phyloP scores from a whole-genome alignment of 768 basidiomycete species.

The Boletus vermiculosoides region DNA sequence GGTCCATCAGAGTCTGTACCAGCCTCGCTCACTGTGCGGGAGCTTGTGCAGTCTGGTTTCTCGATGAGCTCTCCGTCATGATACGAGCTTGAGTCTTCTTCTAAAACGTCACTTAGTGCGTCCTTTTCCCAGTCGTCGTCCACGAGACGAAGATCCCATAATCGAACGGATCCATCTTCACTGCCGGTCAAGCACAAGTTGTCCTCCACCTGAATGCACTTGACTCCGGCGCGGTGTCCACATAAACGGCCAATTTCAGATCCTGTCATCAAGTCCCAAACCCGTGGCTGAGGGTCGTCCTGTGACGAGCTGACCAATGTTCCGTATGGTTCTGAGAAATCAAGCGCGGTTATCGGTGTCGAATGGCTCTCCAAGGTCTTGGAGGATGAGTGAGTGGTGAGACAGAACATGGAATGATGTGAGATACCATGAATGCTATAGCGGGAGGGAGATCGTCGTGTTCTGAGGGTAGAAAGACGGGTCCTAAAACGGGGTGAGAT shows the following conservation, averaged over 20 bases:
- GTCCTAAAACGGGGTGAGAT: conserved; percentile 49
- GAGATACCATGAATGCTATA: conserved; percentile 90
- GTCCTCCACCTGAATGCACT: conserved; percentile 91
- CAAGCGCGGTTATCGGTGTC: conserved; percentile 81
- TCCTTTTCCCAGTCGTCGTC: conserved; percentile 64
- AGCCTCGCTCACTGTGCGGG: conserved; percentile 37
- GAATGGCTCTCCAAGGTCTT: conserved; percentile 83
- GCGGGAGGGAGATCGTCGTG: conserved; percentile 94
- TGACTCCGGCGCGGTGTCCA: conserved; percentile 81
- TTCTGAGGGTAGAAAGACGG: conserved; percentile 94
- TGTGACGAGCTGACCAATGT: conserved; percentile 85
- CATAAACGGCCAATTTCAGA: conserved; percentile 81
- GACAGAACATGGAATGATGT: background rate
- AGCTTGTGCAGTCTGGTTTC: conserved; percentile 41
- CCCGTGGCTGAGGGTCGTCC: conserved; percentile 82
- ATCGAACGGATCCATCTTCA: conserved; percentile 75
- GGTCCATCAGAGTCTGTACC: conserved; percentile 44
- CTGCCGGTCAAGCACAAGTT: conserved; percentile 88
- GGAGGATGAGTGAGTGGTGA: conserved; percentile 12
- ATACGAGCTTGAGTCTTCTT: conserved; percentile 50
- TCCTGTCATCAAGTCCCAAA: conserved; percentile 94
- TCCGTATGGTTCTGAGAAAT: conserved; percentile 97
- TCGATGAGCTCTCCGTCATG: conserved; percentile 40
- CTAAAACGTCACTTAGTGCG: conserved; percentile 59
- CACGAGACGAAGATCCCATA: conserved; percentile 90